Conservation (phyloP, 1,284 basidiomycete genomes). For the Clitocybe nebularis region DNA sequence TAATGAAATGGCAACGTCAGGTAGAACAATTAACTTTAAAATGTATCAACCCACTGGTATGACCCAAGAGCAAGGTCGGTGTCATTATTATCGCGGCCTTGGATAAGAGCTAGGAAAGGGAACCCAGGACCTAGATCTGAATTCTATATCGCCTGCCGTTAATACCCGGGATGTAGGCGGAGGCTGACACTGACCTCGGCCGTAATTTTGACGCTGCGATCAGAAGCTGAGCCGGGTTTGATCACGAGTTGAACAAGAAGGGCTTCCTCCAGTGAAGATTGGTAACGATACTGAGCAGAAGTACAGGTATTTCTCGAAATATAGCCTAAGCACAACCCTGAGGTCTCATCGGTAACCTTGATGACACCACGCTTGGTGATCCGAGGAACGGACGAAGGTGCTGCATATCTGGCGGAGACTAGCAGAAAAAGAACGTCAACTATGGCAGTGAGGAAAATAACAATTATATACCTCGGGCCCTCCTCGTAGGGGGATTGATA, state of each 20-base stretch:
- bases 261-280: background rate
- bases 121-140: background rate
- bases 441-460: background rate
- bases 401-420: slow-evolving; percentile 5
- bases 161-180: background rate
- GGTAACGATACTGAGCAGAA: slow-evolving; percentile 6
- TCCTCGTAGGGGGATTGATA: slow-evolving; percentile 27
- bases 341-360: slow-evolving; percentile 1
- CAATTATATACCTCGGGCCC: slow-evolving; percentile 18
- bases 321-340: slow-evolving; percentile 6
- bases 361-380: slow-evolving; percentile 6
- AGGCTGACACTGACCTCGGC: background rate
- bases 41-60: slow-evolving; percentile 5
- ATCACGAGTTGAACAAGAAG: slow-evolving; percentile 5
- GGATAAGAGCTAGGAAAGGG: slow-evolving; percentile 4
- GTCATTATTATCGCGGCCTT: slow-evolving; percentile 7
- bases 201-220: background rate
- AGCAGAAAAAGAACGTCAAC: no score
- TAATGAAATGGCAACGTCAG: no score
- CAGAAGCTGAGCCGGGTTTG: background rate
- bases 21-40: no score
- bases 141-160: background rate
- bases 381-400: background rate
- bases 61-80: slow-evolving; percentile 5
- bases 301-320: slow-evolving; percentile 5